Evolutionary conservation across 108 stramenopile genomes (phyloP).

Genomic region (Conticribra guillardii): DNA sequence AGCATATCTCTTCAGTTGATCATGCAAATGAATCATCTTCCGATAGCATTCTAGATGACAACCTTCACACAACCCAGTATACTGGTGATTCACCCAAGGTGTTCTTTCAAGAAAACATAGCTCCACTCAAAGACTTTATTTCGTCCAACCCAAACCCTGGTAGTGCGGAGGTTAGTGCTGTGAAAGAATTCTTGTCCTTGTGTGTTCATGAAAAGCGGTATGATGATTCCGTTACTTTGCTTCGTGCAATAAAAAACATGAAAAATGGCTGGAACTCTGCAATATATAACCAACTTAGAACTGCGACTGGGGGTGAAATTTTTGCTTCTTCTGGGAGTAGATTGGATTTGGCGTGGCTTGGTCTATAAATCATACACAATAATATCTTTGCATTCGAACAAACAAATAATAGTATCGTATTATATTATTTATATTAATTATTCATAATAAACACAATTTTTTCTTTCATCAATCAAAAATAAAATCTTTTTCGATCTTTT

Average conservation of each 20-base stretch:
- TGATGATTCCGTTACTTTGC: constrained; percentile 51
- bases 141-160: constrained; percentile 43
- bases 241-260: constrained; percentile 60
- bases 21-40: background rate
- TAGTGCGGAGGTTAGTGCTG: constrained; percentile 31
- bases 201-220: constrained; percentile 55
- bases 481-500: too few species aligned
- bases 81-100: constrained; percentile 1
- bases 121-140: constrained; percentile 64
- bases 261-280: constrained; percentile 52
- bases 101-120: constrained; percentile 61
- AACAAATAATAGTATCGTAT: too few species aligned
- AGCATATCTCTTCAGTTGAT: constrained; percentile 3
- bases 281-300: constrained; percentile 16
- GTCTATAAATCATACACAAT: background rate
- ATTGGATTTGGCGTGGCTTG: constrained; percentile 34
- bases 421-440: too few species aligned
- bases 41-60: constrained; percentile 6
- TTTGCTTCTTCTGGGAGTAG: constrained; percentile 8
- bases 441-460: too few species aligned
- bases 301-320: constrained; percentile 27
- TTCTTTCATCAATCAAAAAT: too few species aligned
- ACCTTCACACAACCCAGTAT: background rate
- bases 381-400: too few species aligned
- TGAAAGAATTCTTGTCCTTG: constrained; percentile 54